Percentiles rank a stretch among this genome's conserved stretches.
Evolutionary conservation across 768 basidiomycete species (phyloP).

Genomic region (Tricholoma bakamatsutake): DNA sequence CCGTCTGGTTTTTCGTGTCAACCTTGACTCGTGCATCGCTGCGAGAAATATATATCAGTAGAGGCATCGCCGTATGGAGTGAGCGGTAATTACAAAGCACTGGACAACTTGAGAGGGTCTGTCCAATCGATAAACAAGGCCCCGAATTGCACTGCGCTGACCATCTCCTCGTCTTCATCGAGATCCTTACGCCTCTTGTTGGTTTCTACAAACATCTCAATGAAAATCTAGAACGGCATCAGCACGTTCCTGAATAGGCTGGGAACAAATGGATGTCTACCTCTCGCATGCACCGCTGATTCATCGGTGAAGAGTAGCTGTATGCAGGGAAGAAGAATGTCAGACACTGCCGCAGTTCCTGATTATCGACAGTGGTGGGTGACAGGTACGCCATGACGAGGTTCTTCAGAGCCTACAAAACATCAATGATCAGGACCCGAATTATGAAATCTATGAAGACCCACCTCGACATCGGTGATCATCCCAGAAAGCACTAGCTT

Average conservation of each 20-base stretch:
- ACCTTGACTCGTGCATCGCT: constrained; percentile 15
- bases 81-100: constrained; percentile 16
- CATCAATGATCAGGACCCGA: constrained; percentile 38
- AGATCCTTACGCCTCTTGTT: constrained; percentile 41
- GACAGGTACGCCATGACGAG: constrained; percentile 61
- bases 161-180: constrained; percentile 55
- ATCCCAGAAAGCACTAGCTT: constrained; percentile 80
- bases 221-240: constrained; percentile 39
- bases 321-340: constrained; percentile 84
- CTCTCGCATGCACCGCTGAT: constrained; percentile 70
- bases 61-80: background rate
- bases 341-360: constrained; percentile 79
- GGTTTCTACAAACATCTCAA: constrained; percentile 45
- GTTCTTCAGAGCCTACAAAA: constrained; percentile 27
- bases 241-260: background rate
- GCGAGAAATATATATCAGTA: constrained; percentile 1
- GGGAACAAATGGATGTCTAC: constrained; percentile 27
- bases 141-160: constrained; percentile 49
- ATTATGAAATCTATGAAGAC: constrained; percentile 14
- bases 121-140: constrained; percentile 73
- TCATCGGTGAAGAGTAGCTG: constrained; percentile 69
- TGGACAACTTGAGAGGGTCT: constrained; percentile 55
- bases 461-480: constrained; percentile 64
- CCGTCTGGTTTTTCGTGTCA: constrained; percentile 22
- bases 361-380: constrained; percentile 75